phyloP scores from a whole-genome alignment of 768 basidiomycete genomes.

The Mrakia blollopis region DNA sequence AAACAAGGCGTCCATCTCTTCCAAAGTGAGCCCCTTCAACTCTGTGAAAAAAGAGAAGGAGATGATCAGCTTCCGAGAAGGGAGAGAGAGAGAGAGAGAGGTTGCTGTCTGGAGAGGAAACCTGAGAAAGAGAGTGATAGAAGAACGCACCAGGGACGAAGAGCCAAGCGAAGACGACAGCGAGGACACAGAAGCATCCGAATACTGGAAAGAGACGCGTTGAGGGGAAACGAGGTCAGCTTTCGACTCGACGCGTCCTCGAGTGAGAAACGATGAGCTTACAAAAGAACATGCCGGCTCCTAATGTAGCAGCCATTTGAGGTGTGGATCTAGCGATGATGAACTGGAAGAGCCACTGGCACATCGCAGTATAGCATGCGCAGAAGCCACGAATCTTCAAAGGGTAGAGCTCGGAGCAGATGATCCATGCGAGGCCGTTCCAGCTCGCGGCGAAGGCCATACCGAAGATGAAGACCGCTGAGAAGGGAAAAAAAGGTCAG shows the following conservation, averaged over 20 bases:
- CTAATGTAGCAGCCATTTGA: slow-evolving; percentile 32
- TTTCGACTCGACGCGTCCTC: neutral
- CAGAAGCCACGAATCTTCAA: slow-evolving; percentile 34
- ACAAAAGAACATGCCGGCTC: slow-evolving; percentile 23
- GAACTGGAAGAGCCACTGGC: slow-evolving; percentile 36
- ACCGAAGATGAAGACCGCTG: slow-evolving; percentile 30
- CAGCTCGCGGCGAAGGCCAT: slow-evolving; percentile 14
- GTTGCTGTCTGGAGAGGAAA: too few relatives aligned
- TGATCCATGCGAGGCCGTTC: slow-evolving; percentile 33
- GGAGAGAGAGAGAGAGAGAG: neutral
- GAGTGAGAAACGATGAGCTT: neutral
- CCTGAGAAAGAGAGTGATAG: neutral
- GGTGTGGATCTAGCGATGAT: slow-evolving; percentile 35
- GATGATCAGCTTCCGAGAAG: neutral
- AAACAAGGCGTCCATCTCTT: neutral
- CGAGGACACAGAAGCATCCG: neutral
- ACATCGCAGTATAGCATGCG: slow-evolving; percentile 31
- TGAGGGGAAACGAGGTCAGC: neutral
- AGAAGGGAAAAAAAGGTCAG: too few relatives aligned
- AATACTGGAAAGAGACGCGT: neutral
- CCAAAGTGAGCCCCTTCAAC: neutral
- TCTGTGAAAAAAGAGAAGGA: neutral
- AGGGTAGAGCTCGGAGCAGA: slow-evolving; percentile 37
- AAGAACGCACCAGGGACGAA: neutral
- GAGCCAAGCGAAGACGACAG: neutral